Conservation (phyloP, 768 basidiomycete genomes). For the Psilocybe cubensis region DNA sequence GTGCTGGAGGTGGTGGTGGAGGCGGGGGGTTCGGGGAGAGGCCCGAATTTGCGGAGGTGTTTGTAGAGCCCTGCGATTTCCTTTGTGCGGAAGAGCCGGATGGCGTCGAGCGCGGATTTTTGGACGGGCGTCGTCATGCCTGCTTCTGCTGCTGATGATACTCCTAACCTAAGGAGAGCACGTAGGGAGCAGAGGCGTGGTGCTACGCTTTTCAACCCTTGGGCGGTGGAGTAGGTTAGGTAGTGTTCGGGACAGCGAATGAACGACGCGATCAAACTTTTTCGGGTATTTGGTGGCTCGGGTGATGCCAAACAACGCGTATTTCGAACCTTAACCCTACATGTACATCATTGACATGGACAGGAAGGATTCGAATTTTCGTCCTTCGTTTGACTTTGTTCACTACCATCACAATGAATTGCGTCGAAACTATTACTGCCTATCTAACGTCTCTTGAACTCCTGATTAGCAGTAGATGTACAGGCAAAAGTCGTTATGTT, state of each 20-base stretch:
- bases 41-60: constrained; percentile 39
- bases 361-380: background rate
- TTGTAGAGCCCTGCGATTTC: constrained; percentile 43
- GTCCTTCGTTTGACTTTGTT: background rate
- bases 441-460: no score
- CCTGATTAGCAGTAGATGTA: no score
- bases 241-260: constrained; percentile 1
- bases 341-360: background rate
- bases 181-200: background rate
- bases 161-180: background rate
- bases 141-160: background rate
- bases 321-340: background rate
- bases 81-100: constrained; percentile 25
- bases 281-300: constrained; percentile 15
- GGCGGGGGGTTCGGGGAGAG: constrained; percentile 32
- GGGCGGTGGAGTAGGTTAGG: background rate
- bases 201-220: background rate
- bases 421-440: no score
- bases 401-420: no score
- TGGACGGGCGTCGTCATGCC: background rate
- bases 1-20: constrained; percentile 10
- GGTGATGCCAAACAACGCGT: constrained; percentile 8
- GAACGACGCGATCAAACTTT: constrained; percentile 7
- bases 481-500: no score
- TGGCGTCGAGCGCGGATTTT: constrained; percentile 2